phyloP scores from a whole-genome alignment of 495 filamentous ascomycete genomes.

The Aspergillus haitiensis region DNA sequence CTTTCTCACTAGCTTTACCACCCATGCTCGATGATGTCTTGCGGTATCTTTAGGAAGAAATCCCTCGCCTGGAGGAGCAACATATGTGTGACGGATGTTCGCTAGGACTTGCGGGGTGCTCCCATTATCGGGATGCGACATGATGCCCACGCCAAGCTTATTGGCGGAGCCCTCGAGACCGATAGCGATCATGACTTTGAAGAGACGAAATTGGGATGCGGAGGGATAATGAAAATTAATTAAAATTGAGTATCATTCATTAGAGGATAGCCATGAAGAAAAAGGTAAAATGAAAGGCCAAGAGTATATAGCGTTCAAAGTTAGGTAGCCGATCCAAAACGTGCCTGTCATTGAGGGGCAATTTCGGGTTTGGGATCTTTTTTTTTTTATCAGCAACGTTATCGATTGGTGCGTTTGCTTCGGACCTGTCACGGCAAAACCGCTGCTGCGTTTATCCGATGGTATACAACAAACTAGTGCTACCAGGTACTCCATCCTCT shows the following conservation, averaged over 20 bases:
- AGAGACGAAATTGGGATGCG: background rate
- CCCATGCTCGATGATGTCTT: constrained; percentile 82
- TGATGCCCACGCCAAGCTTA: constrained; percentile 93
- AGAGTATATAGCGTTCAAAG: background rate
- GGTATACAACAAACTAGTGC: constrained; percentile 20
- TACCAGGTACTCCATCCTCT: background rate
- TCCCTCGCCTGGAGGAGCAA: constrained; percentile 86
- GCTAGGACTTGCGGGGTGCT: constrained; percentile 74
- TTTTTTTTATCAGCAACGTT: constrained; percentile 28
- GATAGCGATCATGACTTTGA: constrained; percentile 69
- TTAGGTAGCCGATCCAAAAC: background rate
- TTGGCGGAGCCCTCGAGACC: constrained; percentile 97
- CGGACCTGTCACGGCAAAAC: constrained; percentile 17
- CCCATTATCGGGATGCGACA: constrained; percentile 68
- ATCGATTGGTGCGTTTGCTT: constrained; percentile 27
- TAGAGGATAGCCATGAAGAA: too few species aligned
- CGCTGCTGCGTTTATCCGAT: constrained; percentile 33
- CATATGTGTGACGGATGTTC: constrained; percentile 92
- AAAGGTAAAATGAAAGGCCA: too few species aligned
- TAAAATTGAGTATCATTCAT: too few species aligned
- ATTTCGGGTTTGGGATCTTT: constrained; percentile 15
- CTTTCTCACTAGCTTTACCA: constrained; percentile 74
- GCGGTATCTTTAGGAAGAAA: constrained; percentile 97
- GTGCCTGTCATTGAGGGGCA: constrained; percentile 20
- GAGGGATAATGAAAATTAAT: background rate